Evolutionary conservation across 441 rosid species (phyloP), one percentile per base, ranked within the genome.

Genomic region (Eutrema salsugineum): DNA sequence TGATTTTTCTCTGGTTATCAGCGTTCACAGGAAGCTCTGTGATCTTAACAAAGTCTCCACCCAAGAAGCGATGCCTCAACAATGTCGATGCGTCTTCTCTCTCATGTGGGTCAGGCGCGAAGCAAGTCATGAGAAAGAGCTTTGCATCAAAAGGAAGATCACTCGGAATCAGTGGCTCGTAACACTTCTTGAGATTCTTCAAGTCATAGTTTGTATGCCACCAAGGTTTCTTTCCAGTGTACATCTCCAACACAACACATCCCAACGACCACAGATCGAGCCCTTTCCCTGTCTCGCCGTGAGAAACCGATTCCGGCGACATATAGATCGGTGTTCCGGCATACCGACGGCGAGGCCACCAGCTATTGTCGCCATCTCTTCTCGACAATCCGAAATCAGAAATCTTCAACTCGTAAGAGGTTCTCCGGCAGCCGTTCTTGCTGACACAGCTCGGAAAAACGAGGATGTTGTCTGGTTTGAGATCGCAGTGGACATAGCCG

Each of bases 211-310:
- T 30, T 20, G 15, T 68, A 68, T 71, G 40, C 40, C 54, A 55
- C 63, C 44, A 66, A 15, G 51, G 74, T 12, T 17, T n/a, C 32
- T 35, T 65, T 1, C 77, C 59, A 6, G 77, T 73, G 30, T 33
- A 65, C 77, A 73, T 73, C 72, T 73, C 59, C 30, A 73, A 28
- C n/a, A 73, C 66, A 0, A 56, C 47, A 46, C 77, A 73, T 8
- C 77, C 77, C 15, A 73, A 38, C 0, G 77, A 73, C 77, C 71
- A 73, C 8, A 73, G 1, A 30, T 73, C 77, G 14, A 73, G 51
- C 2, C 14, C 72, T 39, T 30, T 57, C 38, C 59, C 20, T 11
- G 42, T 66, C 19, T 47, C 32, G 1, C 67, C 72, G 2, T 8
- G 20, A 1, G 49, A 39, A 20, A 73, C 3, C 11, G 66, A 66